A percentile compares a stretch with the other conserved stretches of the same genome.
Conservation (phyloP, 371 early-diverging fungal genomes). For the Saksenaea oblongispora region DNA sequence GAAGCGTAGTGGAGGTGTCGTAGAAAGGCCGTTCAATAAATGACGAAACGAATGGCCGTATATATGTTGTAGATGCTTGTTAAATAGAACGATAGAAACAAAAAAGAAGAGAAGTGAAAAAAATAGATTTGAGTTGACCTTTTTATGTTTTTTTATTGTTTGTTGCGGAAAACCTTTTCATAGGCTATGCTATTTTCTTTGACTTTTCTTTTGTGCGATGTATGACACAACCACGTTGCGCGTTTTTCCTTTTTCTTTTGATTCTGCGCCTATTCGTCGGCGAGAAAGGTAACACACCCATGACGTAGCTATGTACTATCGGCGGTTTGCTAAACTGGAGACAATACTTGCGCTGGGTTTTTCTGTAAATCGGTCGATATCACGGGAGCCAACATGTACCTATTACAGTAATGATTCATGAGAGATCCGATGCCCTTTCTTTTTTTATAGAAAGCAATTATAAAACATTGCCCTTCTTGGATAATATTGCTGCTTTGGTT, state of each 20-base stretch:
- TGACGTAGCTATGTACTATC: too few species aligned
- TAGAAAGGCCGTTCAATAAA: not conserved
- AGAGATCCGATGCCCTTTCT: too few species aligned
- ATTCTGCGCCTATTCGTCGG: not conserved
- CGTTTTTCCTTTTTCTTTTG: constrained; percentile 1
- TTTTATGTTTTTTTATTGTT: constrained; percentile 1
- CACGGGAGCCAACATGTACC: too few species aligned
- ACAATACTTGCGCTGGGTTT: too few species aligned
- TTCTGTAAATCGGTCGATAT: too few species aligned
- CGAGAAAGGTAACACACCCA: too few species aligned
- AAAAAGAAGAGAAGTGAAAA: not conserved
- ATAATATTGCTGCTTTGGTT: too few species aligned
- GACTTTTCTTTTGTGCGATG: not conserved
- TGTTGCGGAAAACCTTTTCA: constrained; percentile 6
- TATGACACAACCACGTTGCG: constrained; percentile 7
- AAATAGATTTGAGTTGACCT: not conserved
- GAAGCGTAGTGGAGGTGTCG: not conserved
- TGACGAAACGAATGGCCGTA: not conserved
- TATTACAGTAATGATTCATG: too few species aligned
- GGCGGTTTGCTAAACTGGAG: too few species aligned
- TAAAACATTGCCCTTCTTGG: too few species aligned
- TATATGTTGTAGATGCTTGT: not conserved
- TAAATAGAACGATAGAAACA: not conserved
- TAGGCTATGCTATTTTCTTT: not conserved
- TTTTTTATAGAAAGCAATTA: too few species aligned